Evolutionary conservation across 2,329 filamentous ascomycete genomes (phyloP).

Genomic region (Aspergillus amoenus): DNA sequence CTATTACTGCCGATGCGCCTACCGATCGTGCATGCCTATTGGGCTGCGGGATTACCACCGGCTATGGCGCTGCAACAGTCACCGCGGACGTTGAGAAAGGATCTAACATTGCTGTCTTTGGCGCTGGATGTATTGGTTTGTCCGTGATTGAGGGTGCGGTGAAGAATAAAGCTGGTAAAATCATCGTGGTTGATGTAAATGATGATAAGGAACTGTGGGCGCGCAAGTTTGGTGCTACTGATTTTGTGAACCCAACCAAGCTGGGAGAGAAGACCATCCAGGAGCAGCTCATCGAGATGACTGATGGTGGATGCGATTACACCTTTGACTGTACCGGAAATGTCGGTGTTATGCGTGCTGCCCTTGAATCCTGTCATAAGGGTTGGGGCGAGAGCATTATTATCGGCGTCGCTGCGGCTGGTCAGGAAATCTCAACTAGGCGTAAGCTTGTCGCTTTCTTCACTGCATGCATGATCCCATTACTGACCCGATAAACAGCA

Average conservation of each 20-base stretch:
- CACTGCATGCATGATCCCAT: constrained; percentile 24
- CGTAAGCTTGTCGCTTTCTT: constrained; percentile 57
- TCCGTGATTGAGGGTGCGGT: constrained; percentile 94
- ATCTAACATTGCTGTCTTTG: constrained; percentile 87
- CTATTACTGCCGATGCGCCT: constrained; percentile 83
- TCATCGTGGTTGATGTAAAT: constrained; percentile 75
- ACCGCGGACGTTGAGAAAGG: constrained; percentile 91
- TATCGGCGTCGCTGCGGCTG: constrained; percentile 94
- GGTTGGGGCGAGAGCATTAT: constrained; percentile 98
- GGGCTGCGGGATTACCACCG: constrained; percentile 97
- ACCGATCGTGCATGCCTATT: constrained; percentile 96
- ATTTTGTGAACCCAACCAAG: constrained; percentile 93
- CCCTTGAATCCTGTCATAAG: constrained; percentile 97
- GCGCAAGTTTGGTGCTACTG: constrained; percentile 89
- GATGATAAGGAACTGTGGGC: constrained; percentile 87
- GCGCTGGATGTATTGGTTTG: constrained; percentile 91
- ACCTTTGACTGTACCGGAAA: constrained; percentile 99
- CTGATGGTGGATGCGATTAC: constrained; percentile 96
- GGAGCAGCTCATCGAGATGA: constrained; percentile 94
- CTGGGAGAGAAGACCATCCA: constrained; percentile 75
- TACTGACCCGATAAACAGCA: constrained; percentile 53
- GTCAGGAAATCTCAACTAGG: constrained; percentile 90
- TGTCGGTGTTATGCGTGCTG: constrained; percentile 90
- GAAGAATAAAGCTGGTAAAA: constrained; percentile 68
- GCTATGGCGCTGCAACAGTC: constrained; percentile 91